Conservation (phyloP, 805 yeast species). For the Pichia heedii region DNA sequence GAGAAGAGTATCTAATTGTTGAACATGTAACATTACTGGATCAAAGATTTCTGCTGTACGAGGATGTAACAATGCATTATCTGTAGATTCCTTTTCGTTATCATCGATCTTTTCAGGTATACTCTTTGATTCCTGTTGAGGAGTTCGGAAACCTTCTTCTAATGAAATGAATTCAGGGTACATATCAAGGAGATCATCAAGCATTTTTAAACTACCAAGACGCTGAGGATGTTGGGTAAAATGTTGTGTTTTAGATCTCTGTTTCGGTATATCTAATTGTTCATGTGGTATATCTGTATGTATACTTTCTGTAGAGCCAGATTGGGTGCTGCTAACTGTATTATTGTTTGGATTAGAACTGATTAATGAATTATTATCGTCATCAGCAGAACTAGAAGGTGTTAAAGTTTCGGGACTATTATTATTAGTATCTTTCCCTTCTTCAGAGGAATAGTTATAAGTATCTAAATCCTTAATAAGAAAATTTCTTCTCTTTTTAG, state of each 20-base stretch:
- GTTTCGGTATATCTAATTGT: too few species aligned
- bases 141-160: neutral
- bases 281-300: too few species aligned
- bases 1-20: slow-evolving; percentile 2
- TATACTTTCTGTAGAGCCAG: too few species aligned
- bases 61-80: neutral
- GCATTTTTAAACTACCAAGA: slow-evolving; percentile 25
- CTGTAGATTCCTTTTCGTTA: neutral
- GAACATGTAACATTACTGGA: slow-evolving; percentile 4
- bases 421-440: slow-evolving; percentile 1
- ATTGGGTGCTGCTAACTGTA: too few species aligned
- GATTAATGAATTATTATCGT: slow-evolving; percentile 24
- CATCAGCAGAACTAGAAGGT: slow-evolving; percentile 10
- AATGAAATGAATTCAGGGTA: slow-evolving; percentile 8
- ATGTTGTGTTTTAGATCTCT: too few species aligned
- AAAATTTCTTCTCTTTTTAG: slow-evolving; percentile 25
- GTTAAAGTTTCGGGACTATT: neutral
- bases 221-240: too few species aligned
- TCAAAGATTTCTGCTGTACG: slow-evolving; percentile 2
- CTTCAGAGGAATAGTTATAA: slow-evolving; percentile 13
- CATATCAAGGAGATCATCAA: slow-evolving; percentile 24
- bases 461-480: slow-evolving; percentile 27
- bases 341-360: neutral
- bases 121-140: too few species aligned
- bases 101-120: too few species aligned